phyloP scores from a whole-genome alignment of 2,329 filamentous ascomycete genomes.

The Aureobasidium melanogenum region DNA sequence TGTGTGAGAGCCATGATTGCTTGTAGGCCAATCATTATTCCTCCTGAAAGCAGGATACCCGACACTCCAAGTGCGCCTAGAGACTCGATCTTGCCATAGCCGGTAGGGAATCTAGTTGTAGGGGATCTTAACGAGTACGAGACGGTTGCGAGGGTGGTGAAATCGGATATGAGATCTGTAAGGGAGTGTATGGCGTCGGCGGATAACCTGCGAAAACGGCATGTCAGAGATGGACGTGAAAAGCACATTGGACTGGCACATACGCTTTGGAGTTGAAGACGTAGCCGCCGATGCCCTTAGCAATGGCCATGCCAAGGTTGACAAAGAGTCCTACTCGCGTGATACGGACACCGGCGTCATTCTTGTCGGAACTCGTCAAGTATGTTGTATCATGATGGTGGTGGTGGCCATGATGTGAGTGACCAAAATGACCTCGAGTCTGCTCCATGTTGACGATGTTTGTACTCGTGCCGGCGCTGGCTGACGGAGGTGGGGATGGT shows the following conservation, averaged over 20 bases:
- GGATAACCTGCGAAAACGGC: conserved; percentile 18
- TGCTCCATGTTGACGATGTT: conserved; percentile 15
- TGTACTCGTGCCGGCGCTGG: not conserved
- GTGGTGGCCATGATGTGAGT: conserved; percentile 50
- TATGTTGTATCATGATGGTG: conserved; percentile 80
- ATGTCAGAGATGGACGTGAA: not conserved
- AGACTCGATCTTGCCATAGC: conserved; percentile 97
- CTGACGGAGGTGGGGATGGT: not conserved
- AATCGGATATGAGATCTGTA: conserved; percentile 88
- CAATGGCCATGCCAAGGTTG: conserved; percentile 89
- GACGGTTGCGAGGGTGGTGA: conserved; percentile 88
- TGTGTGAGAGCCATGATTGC: conserved; percentile 50
- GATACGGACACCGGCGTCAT: conserved; percentile 88
- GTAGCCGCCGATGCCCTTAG: conserved; percentile 87
- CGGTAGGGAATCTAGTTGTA: conserved; percentile 72
- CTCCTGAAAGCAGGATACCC: conserved; percentile 78
- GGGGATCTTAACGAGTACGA: conserved; percentile 86
- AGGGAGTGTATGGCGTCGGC: conserved; percentile 93
- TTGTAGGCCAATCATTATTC: conserved; percentile 76
- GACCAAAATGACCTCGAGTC: conserved; percentile 23
- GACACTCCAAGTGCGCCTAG: conserved; percentile 89
- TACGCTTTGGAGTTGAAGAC: conserved; percentile 77
- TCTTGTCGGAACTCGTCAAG: conserved; percentile 71
- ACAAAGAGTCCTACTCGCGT: conserved; percentile 81
- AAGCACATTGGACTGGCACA: conserved; percentile 11